A percentile compares a stretch with the other conserved stretches of the same genome.
phyloP scores from a whole-genome alignment of 768 basidiomycete genomes.

The Boletus tylopilopsis region DNA sequence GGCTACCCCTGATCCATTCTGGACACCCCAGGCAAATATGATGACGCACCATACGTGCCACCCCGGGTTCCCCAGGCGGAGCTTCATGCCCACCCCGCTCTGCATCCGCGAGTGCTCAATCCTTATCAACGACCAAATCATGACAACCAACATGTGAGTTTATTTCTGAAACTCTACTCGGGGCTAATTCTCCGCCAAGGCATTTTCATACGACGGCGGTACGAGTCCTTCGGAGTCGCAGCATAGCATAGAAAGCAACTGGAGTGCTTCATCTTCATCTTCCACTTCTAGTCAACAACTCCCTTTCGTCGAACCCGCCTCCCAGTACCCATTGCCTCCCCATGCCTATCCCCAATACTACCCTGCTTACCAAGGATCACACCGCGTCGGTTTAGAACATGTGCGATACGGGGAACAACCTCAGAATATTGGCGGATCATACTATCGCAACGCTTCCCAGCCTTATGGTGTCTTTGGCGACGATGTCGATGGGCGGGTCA shows the following conservation, averaged over 20 bases:
- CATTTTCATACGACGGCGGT: conserved; percentile 12
- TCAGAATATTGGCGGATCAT: conserved; percentile 2
- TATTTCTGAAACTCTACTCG: background rate
- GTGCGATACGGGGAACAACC: conserved; percentile 14
- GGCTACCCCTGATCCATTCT: no score
- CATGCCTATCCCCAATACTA: conserved; percentile 14
- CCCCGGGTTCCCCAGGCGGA: conserved; percentile 21
- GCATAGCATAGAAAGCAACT: conserved; percentile 23
- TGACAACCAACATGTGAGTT: conserved; percentile 18
- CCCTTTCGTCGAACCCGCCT: conserved; percentile 1
- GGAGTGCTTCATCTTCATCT: conserved; percentile 26
- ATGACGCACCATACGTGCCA: conserved; percentile 31
- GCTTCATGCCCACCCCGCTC: conserved; percentile 13
- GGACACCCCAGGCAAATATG: no score
- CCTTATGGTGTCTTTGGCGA: conserved; percentile 15
- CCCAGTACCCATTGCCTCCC: conserved; percentile 4
- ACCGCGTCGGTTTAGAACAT: conserved; percentile 24
- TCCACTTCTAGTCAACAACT: conserved; percentile 18
- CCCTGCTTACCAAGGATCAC: conserved; percentile 20
- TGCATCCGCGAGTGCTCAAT: conserved; percentile 8
- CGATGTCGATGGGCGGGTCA: background rate
- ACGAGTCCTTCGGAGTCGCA: conserved; percentile 25
- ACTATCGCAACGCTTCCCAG: conserved; percentile 17
- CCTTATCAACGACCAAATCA: conserved; percentile 10
- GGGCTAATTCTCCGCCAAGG: background rate